These are phyloP conservation scores for Kuraishia hungarica DNA, from an alignment of 805 yeast genomes.

Conservation along the genomic window DNA sequence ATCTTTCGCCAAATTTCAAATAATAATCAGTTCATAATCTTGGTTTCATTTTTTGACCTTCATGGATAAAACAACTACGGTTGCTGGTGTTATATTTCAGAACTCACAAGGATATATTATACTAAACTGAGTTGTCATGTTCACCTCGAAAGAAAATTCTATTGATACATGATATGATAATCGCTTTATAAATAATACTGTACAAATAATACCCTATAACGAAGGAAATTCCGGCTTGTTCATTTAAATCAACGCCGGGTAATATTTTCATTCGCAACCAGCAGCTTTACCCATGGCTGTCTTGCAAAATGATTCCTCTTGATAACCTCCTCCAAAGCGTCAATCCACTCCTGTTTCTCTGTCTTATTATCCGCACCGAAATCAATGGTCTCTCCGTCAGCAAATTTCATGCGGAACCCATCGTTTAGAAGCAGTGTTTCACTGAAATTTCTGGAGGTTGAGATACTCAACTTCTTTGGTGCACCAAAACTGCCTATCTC, in stretches of 20 bases:
- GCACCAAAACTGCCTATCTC: constrained; percentile 4
- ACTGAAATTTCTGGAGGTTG: constrained; percentile 47
- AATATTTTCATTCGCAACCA: constrained; percentile 10
- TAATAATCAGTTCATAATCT: too few species aligned
- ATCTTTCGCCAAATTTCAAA: too few species aligned
- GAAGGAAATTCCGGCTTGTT: neutral
- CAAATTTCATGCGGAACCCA: constrained; percentile 67
- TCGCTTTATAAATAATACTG: too few species aligned
- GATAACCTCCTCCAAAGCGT: constrained; percentile 45
- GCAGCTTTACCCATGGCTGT: constrained; percentile 27
- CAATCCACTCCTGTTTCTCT: constrained; percentile 62
- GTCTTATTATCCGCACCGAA: constrained; percentile 72
- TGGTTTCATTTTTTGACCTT: too few species aligned
- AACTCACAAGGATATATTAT: too few species aligned
- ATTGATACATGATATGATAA: too few species aligned
- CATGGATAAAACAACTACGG: too few species aligned
- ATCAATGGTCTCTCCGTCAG: constrained; percentile 73
- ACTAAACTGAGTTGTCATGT: too few species aligned
- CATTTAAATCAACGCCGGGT: too few species aligned
- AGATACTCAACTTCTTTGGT: neutral
- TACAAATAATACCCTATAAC: too few species aligned
- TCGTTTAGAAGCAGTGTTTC: constrained; percentile 63
- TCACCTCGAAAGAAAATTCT: too few species aligned
- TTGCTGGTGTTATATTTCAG: too few species aligned
- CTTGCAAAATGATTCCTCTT: constrained; percentile 21